Evolutionary conservation across 2,329 filamentous ascomycete genomes (phyloP), one percentile per base, ranked within the genome.

Genomic region (Trichoderma sp.): DNA sequence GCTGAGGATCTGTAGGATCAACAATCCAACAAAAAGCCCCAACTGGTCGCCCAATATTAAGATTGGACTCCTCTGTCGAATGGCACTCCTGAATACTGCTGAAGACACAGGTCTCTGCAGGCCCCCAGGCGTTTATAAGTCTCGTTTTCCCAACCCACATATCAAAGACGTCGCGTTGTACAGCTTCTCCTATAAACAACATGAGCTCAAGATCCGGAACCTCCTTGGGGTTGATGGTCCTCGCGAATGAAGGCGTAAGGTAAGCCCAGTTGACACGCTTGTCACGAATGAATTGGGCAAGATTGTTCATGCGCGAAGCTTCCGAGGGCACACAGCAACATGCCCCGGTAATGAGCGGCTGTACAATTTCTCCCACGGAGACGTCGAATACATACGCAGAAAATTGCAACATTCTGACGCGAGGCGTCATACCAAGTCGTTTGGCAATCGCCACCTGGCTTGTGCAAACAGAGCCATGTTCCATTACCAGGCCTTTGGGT

Each of bases 241-340:
- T 50, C 18, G 74, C 74, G 8, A 78, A 64, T 2, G 77, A 76
- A 1, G 78, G 77, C 3, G 78, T 79, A 9, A 79, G 35, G 14
- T n/a, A 67, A 7, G 74, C 62, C 41, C 69, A 75, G 8, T 33
- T 68, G 12, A 75, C 35, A 3, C 41, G 31, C 21, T 33, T 33
- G 16, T 75, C 60, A 5, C 27, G 62, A 12, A 79, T 77, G 16
- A 74, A 77, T n/a, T 56, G 66, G 7, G 38, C 53, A 29, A 77
- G 60, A 41, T 56, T 68, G 16, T 78, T 75, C 31, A 75, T 45
- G 1, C 74, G 64, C 6, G 33, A 64, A 5, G 56, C 14, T 63
- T 74, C 76, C 9, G 77, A 76, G 3, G 76, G 77, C 27, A 79
- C 69, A 41, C 77, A 79, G 7, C 78, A 33, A 21, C 71, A 74